Evolutionary conservation across 2,329 filamentous ascomycete genomes (phyloP), one percentile per base, ranked within the genome.

Genomic region (Ophiostoma sp.): DNA sequence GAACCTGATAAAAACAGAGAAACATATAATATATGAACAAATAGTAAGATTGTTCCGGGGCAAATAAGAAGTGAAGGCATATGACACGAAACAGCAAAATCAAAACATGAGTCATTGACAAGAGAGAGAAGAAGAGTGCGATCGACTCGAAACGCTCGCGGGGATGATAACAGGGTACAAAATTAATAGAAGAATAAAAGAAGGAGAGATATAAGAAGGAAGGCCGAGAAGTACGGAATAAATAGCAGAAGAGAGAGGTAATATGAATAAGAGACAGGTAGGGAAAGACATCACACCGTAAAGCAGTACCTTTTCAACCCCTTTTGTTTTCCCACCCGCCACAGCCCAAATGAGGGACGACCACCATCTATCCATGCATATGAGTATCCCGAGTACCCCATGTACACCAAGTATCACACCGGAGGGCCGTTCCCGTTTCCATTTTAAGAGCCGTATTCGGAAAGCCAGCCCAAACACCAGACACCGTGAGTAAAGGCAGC

Each of bases 401-500:
- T 57, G 52, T 54, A 57, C 27, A 13, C 13, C 27, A n/a, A 27
- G 27, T 17, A 62, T 27, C 57, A 33, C 57, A 20, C 27, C 57
- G 15, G 27, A 62, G 27, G 52, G 57, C 57, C 35, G 33, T 35
- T 57, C 62, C 17, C 62, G 2, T 41, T 65, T 65, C n/a, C 62
- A 35, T 36, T 65, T 65, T 65, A 15, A 35, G 27, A 65, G 62
- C 35, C 62, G 35, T 35, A 20, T 41, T 65, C 33, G 62, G 60
- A 36, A 62, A 39, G 33, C 62, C 39, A 31, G 35, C 48, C 65
- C 65, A 67, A 67, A 67, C 65, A 67, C 65, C 65, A 67, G 64
- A 67, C 65, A 67, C 36, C 35, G 23, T 48, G 20, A 65, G 35
- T 35, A 35, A 67, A 23, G 36, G 10, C 39, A 67, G 44, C 13